Evolutionary conservation across 352 stramenopile genomes (phyloP), one percentile per base, ranked within the genome.

Genomic region (Globisporangium solare): DNA sequence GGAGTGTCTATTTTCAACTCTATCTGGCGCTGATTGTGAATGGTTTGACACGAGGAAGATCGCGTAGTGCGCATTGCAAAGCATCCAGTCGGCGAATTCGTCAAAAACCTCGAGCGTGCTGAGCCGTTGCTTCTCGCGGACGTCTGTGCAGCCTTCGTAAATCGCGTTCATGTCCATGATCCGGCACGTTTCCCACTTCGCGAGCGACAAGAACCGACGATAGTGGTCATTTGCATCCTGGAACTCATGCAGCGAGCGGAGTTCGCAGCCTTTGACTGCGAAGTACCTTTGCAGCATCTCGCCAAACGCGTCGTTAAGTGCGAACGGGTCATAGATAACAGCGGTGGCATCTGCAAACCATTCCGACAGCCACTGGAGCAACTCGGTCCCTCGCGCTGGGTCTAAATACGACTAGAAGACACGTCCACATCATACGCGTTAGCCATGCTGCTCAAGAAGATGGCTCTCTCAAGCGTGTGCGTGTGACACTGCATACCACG

Each of bases 111-210:
- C 81, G 21, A 89, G 65, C 1, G 56, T 41, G n/a, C 67, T 41
- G n/a, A 88, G 24, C 17, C 74, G 73, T 22, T 53, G 47, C 45
- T 79, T 81, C 52, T 89, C 79, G n/a, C 68, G 47, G 15, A 35
- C 21, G 37, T 42, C 70, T 11, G 67, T 76, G 11, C 70, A 74
- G 3, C 46, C 59, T 3, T 64, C 55, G 50, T 78, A 85, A 11
- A 89, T 66, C 8, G 69, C 62, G 42, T 92, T 92, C 78, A 92
- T 88, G 35, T 89, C 72, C 11, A 81, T 21, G 12, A 89, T 71
- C 13, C 73, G 61, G 13, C 73, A 81, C 2, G 42, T 67, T 35
- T 64, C 20, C 81, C 81, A 89, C 18, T 60, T 45, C 0, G 47
- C 56, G 43, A 53, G 48, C 6, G 41, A 41, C 15, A 83, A 51